Conservation (phyloP, 1,284 basidiomycete species). For the Tylopilus sp. region DNA sequence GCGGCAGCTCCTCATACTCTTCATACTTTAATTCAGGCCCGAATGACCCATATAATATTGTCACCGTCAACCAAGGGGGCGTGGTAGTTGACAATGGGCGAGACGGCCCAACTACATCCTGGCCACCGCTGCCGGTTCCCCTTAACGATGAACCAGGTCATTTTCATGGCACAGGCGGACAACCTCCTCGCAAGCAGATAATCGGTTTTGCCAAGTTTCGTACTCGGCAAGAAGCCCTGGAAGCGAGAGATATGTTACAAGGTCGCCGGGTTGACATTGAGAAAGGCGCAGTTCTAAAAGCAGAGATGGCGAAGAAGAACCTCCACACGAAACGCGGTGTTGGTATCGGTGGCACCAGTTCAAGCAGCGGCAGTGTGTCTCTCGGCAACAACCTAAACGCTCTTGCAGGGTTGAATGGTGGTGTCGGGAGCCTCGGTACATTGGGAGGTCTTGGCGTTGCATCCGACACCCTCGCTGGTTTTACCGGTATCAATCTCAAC, state of each 20-base stretch:
- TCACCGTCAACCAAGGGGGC: conserved; percentile 73
- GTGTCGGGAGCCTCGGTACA: conserved; percentile 22
- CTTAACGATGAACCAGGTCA: conserved; percentile 38
- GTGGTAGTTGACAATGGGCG: conserved; percentile 68
- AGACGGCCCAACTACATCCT: conserved; percentile 64
- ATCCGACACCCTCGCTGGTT: conserved; percentile 30
- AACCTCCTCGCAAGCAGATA: conserved; percentile 85
- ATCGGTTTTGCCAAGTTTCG: conserved; percentile 98
- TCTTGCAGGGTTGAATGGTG: conserved; percentile 29
- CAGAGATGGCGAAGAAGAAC: conserved; percentile 99
- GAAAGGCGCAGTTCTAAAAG: conserved; percentile 91
- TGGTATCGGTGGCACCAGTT: conserved; percentile 40
- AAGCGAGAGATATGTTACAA: conserved; percentile 86
- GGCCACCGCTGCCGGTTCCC: conserved; percentile 47
- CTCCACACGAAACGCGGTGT: conserved; percentile 90
- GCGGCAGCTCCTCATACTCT: conserved; percentile 32
- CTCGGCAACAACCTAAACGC: conserved; percentile 26
- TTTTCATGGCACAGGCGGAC: conserved; percentile 34
- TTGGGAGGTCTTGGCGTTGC: conserved; percentile 35
- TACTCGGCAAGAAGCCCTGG: conserved; percentile 81
- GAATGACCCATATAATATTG: conserved; percentile 75
- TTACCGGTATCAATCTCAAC: conserved; percentile 32
- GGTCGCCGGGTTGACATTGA: conserved; percentile 93
- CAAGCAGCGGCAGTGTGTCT: conserved; percentile 22
- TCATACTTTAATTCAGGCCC: conserved; percentile 45